Conservation (phyloP, 805 yeast genomes). For the Kurtzmaniella fragi region DNA sequence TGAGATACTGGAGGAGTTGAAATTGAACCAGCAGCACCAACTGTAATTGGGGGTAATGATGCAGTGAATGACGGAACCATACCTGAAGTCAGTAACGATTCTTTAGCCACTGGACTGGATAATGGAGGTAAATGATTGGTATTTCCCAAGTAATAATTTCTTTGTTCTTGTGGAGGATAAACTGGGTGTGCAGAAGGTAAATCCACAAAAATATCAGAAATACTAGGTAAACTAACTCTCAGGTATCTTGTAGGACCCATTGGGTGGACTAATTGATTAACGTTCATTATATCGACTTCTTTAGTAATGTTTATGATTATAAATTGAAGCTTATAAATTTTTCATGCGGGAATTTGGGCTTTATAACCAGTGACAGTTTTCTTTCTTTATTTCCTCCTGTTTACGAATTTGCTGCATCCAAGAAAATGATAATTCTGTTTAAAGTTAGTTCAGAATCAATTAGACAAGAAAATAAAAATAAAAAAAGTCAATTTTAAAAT, state of each 20-base stretch:
- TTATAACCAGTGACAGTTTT: no score
- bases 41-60: conserved; percentile 4
- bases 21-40: not conserved
- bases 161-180: conserved; percentile 4
- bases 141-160: conserved; percentile 3
- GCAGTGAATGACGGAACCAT: conserved; percentile 4
- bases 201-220: conserved; percentile 31
- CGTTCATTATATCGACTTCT: conserved; percentile 1
- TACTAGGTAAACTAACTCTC: conserved; percentile 36
- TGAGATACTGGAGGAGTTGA: not conserved
- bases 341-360: no score
- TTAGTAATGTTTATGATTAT: no score
- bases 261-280: conserved; percentile 4
- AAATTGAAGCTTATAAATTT: no score
- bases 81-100: not conserved
- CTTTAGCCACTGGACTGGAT: not conserved
- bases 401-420: no score
- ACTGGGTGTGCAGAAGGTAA: conserved; percentile 2
- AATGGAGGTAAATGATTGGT: not conserved
- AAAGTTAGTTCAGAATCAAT: no score
- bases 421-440: no score
- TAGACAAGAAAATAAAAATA: no score
- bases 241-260: conserved; percentile 3
- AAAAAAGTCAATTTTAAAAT: no score
- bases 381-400: no score